Evolutionary conservation across 345 rosid genomes (phyloP).

Genomic region (Citrus trifoliata): DNA sequence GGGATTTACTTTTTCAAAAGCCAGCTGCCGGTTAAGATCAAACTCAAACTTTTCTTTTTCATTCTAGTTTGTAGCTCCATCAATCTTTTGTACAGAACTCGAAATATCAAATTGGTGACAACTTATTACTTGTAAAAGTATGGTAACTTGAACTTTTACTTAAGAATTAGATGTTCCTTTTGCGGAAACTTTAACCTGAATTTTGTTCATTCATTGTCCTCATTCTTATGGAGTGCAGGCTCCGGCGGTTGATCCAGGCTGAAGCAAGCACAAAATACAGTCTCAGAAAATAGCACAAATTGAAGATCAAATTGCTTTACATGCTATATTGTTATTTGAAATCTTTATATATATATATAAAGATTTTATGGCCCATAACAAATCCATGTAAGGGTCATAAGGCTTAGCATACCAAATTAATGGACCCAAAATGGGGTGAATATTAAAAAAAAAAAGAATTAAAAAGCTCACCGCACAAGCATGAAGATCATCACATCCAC

Average conservation of each 20-base stretch:
- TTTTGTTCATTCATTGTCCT: not conserved
- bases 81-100: not conserved
- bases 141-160: not conserved
- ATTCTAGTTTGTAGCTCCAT: too few relatives aligned
- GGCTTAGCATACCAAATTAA: not conserved
- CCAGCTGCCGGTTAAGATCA: too few relatives aligned
- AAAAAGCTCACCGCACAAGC: constrained; percentile 32
- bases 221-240: constrained; percentile 25
- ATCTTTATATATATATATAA: too few relatives aligned
- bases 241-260: constrained; percentile 45
- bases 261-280: not conserved
- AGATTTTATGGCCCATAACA: too few relatives aligned
- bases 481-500: constrained; percentile 47
- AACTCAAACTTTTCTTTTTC: too few relatives aligned
- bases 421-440: not conserved
- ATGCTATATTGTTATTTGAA: too few relatives aligned
- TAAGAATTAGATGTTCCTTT: not conserved
- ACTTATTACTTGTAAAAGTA: not conserved
- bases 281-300: not conserved
- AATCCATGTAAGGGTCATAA: not conserved
- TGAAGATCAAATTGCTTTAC: not conserved
- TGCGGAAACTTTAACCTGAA: not conserved
- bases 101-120: not conserved
- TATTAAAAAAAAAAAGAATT: not conserved
- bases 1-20: too few relatives aligned